Percentiles rank a stretch among this genome's conserved stretches.
Conservation (phyloP, 768 basidiomycete genomes). For the Trametes meyenii region DNA sequence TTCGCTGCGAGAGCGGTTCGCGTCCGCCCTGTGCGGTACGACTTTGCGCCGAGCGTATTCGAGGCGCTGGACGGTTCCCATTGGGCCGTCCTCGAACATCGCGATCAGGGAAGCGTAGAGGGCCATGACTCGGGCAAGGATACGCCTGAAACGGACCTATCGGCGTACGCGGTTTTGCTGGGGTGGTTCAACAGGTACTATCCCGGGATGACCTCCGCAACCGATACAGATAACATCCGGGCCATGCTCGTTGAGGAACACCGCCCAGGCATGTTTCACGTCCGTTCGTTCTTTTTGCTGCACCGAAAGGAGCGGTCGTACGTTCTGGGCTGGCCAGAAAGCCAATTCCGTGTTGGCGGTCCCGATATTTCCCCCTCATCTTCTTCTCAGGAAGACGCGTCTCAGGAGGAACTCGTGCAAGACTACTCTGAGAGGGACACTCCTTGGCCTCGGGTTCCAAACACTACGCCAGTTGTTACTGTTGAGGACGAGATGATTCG, state of each 20-base stretch:
- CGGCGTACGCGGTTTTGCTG: slow-evolving; percentile 2
- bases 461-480: background rate
- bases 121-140: background rate
- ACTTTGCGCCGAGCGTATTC: background rate
- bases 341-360: slow-evolving; percentile 2
- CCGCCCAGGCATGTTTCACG: slow-evolving; percentile 2
- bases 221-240: background rate
- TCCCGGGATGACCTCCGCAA: background rate
- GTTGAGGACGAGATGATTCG: background rate
- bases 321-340: slow-evolving; percentile 8
- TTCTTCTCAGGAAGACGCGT: background rate
- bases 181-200: slow-evolving; percentile 10
- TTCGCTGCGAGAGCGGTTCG: slow-evolving; percentile 5
- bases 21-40: background rate
- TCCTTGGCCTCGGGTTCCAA: background rate
- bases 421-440: background rate
- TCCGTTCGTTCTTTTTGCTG: slow-evolving; percentile 10
- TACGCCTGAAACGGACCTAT: background rate
- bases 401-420: background rate
- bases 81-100: background rate
- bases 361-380: background rate
- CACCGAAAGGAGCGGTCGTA: background rate
- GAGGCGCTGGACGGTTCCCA: slow-evolving; percentile 1
- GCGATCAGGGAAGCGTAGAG: background rate
- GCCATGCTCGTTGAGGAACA: slow-evolving; percentile 8